Evolutionary conservation across 2,329 filamentous ascomycete genomes (phyloP), one percentile per base, ranked within the genome.

Genomic region (Cladosporium oxysporum): DNA sequence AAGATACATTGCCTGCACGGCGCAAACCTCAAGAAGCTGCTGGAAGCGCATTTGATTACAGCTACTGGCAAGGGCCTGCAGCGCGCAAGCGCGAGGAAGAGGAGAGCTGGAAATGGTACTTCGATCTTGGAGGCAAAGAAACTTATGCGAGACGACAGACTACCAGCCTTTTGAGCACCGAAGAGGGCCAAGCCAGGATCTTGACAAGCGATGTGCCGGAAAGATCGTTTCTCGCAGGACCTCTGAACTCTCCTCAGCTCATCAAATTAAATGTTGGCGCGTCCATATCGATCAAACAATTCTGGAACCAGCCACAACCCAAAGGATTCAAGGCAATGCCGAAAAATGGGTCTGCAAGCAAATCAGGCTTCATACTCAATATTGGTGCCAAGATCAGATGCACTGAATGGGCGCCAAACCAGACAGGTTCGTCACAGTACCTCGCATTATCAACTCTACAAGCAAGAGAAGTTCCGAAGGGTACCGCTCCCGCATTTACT

Each of bases 21-120:
- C 79, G 82, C 11, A 71, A 71, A 47, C 77, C 76, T 67, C 69
- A 71, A 69, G 65, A 68, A 37, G 62, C 67, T 71, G 76, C 69
- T 67, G 62, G 71, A 70, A 72, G 82, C 72, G 74, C 78, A 67
- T 66, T 84, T 75, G 71, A 79, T 69, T 65, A 76, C 68, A 81
- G 79, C 14, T 81, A 81, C 70, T 83, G 80, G 75, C 78, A 23
- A 52, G 57, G 63, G 12, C 16, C 2, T 16, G 79, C 78, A 47
- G 75, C 78, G 29, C 67, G 81, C 47, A 72, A 79, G 61, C 77
- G 65, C 47, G 85, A 87, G 69, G 75, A 77, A n/a, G 79, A 77
- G 1, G 69, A 72, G 8, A 79, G 79, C 21, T 85, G 83, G 81
- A 77, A 81, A 57, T 88, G 86, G 86, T 88, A 85, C 70, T 78